A percentile compares a stretch with the other conserved stretches of the same genome.
These are phyloP conservation scores for Diospyros lotus DNA, from an alignment of 148 eudicot species.

Conservation along the genomic window DNA sequence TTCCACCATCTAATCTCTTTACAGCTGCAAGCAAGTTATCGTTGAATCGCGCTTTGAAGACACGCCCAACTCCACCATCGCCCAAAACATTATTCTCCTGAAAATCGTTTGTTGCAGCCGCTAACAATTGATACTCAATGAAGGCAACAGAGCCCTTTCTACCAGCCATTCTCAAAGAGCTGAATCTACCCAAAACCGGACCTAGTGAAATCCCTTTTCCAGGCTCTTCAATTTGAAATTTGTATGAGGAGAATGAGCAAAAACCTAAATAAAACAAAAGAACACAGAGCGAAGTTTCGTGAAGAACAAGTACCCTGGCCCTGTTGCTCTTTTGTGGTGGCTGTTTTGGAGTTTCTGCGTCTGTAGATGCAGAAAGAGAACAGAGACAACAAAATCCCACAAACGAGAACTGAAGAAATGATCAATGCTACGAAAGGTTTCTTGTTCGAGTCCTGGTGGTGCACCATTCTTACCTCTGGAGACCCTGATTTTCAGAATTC, in stretches of 20 bases:
- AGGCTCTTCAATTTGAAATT: slow-evolving; percentile 25
- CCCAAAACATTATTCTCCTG: slow-evolving; percentile 48
- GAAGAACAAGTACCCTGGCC: slow-evolving; percentile 28
- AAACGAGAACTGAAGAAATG: slow-evolving; percentile 39
- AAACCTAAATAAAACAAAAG: neutral
- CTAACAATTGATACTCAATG: slow-evolving; percentile 58
- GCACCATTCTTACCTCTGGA: slow-evolving; percentile 24
- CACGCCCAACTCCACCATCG: slow-evolving; percentile 50
- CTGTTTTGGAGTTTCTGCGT: slow-evolving; percentile 25
- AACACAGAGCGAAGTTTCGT: neutral
- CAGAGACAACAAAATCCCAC: slow-evolving; percentile 31
- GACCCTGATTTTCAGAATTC: slow-evolving; percentile 18
- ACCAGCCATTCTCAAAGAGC: slow-evolving; percentile 39
- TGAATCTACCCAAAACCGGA: slow-evolving; percentile 45
- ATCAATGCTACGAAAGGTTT: slow-evolving; percentile 40
- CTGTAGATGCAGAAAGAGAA: slow-evolving; percentile 35
- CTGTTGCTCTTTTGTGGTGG: slow-evolving; percentile 17
- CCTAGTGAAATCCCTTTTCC: slow-evolving; percentile 29
- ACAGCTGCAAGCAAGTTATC: slow-evolving; percentile 51
- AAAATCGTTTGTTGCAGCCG: slow-evolving; percentile 60
- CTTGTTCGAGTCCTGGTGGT: slow-evolving; percentile 43
- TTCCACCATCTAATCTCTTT: slow-evolving; percentile 40
- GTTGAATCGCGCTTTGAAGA: slow-evolving; percentile 59
- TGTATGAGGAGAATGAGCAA: neutral
- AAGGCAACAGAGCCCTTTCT: slow-evolving; percentile 52